Conservation (phyloP, 306 rosid species). For the Quercus gilva region DNA sequence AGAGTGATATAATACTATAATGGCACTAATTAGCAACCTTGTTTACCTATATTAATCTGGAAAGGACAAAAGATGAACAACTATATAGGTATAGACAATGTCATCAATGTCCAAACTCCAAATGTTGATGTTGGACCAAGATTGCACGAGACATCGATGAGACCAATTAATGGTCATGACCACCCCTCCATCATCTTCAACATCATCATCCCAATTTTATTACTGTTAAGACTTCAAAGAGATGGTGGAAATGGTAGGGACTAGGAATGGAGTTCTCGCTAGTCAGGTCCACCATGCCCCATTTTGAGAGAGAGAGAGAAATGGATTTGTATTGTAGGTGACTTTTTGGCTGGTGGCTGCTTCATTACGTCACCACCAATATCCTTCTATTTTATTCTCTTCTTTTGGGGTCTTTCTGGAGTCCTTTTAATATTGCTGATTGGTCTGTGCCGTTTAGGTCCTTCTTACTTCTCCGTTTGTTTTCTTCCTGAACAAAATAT, state of each 20-base stretch:
- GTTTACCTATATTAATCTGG: too few relatives aligned
- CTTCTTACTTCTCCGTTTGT: conserved; percentile 23
- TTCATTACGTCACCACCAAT: conserved; percentile 63
- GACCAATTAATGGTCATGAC: conserved; percentile 32
- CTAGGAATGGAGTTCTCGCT: conserved; percentile 34
- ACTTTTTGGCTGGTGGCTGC: conserved; percentile 49
- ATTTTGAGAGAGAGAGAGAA: not conserved
- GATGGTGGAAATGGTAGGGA: conserved; percentile 55
- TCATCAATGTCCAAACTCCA: too few relatives aligned
- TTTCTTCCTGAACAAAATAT: not conserved
- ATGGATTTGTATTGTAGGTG: not conserved
- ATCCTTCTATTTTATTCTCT: conserved; percentile 18
- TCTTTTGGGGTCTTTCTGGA: conserved; percentile 28
- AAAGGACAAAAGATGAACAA: too few relatives aligned
- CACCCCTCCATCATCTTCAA: not conserved
- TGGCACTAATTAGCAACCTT: too few relatives aligned
- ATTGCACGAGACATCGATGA: conserved; percentile 14
- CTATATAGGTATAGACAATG: too few relatives aligned
- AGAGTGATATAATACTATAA: too few relatives aligned
- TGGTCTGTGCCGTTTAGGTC: conserved; percentile 35
- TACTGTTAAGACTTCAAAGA: conserved; percentile 28
- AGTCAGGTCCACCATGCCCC: conserved; percentile 44
- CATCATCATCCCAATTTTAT: conserved; percentile 34
- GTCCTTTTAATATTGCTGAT: conserved; percentile 44
- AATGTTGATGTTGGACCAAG: not conserved